These are phyloP conservation scores for Colletotrichum gigasporum DNA, from an alignment of 2,329 filamentous ascomycete species.

Conservation along the genomic window DNA sequence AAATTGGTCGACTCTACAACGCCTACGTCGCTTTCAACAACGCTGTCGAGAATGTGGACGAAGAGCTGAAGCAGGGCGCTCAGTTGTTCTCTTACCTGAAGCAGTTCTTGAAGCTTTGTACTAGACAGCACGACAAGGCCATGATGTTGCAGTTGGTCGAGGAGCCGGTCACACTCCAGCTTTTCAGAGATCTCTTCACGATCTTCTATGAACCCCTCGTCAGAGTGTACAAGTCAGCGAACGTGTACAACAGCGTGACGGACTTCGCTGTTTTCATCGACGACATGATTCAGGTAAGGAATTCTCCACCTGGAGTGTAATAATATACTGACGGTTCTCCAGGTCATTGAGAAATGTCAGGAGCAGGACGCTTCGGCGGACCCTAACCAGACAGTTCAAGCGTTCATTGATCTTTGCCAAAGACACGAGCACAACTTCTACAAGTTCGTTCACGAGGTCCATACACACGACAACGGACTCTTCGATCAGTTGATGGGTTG, in stretches of 20 bases:
- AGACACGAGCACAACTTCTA: conserved; percentile 97
- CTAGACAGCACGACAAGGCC: conserved; percentile 89
- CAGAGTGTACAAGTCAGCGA: conserved; percentile 97
- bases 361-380: conserved; percentile 89
- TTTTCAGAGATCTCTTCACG: conserved; percentile 95
- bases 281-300: conserved; percentile 82
- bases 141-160: conserved; percentile 98
- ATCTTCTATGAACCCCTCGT: conserved; percentile 99
- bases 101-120: conserved; percentile 91
- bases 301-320: background rate
- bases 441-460: conserved; percentile 98
- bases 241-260: conserved; percentile 96
- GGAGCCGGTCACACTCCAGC: conserved; percentile 94
- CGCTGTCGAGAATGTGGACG: conserved; percentile 89
- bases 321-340: background rate
- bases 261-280: conserved; percentile 95
- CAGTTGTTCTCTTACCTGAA: conserved; percentile 95
- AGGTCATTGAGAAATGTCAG: conserved; percentile 72
- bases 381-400: conserved; percentile 97
- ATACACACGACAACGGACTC: conserved; percentile 94
- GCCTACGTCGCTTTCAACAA: conserved; percentile 96
- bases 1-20: conserved; percentile 89
- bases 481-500: conserved; percentile 97
- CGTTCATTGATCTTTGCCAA: conserved; percentile 96
- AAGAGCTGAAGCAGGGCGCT: conserved; percentile 87